Base-by-base conservation (phyloP, 495 filamentous ascomycete genomes). In the Annulohypoxylon bovei region DNA sequence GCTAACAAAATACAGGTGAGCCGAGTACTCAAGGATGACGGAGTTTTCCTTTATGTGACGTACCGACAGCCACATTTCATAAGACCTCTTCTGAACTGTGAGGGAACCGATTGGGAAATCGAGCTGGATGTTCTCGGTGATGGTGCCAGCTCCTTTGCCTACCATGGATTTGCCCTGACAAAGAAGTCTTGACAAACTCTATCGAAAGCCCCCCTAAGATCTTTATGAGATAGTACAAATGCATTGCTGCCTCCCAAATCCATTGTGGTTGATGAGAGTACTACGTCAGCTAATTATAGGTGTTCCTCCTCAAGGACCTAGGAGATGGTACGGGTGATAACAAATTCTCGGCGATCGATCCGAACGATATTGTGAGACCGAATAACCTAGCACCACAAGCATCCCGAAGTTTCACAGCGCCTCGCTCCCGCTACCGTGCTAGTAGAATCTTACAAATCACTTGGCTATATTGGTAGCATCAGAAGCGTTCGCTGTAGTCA, bases 1-100 rank as follows among this genome's bases (percentile, higher is more conserved):
- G 60, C 72, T 74, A 50, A 75, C 35, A 39, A 44, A 4, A 25
- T 63, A 12, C 52, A 87, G 84, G 82, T 88, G 57, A 72, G 78
- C 9, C 76, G 88, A 33, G 83, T 88, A 35, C 74, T 89, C 37
- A 88, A 85, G 72, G 75, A 81, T 18, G 81, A 79, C 12, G 88
- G 86, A 5, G 63, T 75, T 6, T 89, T 86, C 62, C 70, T 90
- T 1, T 88, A 86, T 64, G 81, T 90, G 40, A 87, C 87, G 2
- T 89, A 83, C 54, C 79, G 86, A 32, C 88, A 89, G 44, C 88
- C 84, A n/a, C 87, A 88, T 68, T 89, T 89, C 64, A 81, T 89
- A 46, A 83, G 78, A 63, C 82, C 83, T 16, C 72, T 89, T 35
- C 66, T 90, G 6, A 75, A 78, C 11, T 70, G 78, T 12, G 75